A percentile compares a stretch with the other conserved stretches of the same genome.
These are phyloP conservation scores for Phyllosticta citribraziliensis DNA, from an alignment of 2,329 filamentous ascomycete species.

Conservation along the genomic window DNA sequence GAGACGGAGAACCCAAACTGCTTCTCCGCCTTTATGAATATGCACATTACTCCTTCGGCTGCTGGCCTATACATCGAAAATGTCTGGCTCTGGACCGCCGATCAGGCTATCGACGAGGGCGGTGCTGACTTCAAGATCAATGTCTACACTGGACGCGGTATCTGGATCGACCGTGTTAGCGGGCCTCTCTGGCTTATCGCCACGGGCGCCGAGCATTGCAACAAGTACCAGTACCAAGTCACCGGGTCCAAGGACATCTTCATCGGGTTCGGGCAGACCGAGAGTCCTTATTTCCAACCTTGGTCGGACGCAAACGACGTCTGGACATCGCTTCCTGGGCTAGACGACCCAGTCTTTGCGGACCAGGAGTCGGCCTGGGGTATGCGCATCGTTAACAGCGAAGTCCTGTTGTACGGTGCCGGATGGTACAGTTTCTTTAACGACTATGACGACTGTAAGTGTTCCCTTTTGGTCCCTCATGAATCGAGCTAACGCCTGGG, in stretches of 20 bases:
- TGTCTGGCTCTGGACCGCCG: constrained; percentile 84
- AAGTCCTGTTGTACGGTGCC: constrained; percentile 51
- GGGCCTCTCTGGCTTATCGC: constrained; percentile 48
- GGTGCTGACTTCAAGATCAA: constrained; percentile 62
- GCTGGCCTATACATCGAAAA: constrained; percentile 71
- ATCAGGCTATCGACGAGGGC: constrained; percentile 72
- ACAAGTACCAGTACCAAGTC: constrained; percentile 74
- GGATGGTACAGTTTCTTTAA: constrained; percentile 61
- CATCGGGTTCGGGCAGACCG: constrained; percentile 76
- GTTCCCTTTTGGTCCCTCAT: neutral
- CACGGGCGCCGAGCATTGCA: constrained; percentile 53
- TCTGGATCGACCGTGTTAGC: constrained; percentile 54
- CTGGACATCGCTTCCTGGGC: constrained; percentile 49
- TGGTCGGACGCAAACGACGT: constrained; percentile 64
- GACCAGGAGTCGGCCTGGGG: constrained; percentile 48
- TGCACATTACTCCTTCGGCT: constrained; percentile 41
- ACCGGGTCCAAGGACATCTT: constrained; percentile 67
- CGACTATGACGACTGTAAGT: constrained; percentile 42
- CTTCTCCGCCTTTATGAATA: constrained; percentile 54
- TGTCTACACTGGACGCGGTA: constrained; percentile 77
- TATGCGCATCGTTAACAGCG: constrained; percentile 49
- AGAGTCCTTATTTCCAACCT: constrained; percentile 77
- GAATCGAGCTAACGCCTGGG: constrained; percentile 21
- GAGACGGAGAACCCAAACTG: constrained; percentile 50
- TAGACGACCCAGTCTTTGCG: constrained; percentile 60